Base-by-base conservation (phyloP, 169 alveolate species). In the Cryptosporidium ubiquitum region DNA sequence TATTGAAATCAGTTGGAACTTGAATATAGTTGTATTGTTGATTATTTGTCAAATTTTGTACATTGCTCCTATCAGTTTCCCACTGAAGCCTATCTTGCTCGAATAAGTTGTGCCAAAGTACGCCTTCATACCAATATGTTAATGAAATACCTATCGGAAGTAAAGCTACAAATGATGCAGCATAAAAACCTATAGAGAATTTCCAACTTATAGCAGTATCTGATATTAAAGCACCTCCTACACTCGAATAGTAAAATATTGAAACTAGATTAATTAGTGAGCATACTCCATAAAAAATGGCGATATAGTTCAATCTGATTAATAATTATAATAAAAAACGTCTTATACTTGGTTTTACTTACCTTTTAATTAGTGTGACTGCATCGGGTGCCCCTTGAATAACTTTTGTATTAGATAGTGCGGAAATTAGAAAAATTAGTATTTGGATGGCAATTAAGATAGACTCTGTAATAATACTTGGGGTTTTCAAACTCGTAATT, bases 31-130 rank as follows among this genome's bases (percentile, higher is more conserved):
- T 58, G 26, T 61, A 26, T 49, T 79, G 89, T 12, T 44, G 6
- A 20, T 0, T 31, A 40, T 71, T 71, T 1, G 33, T 71, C 49
- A 37, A 20, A 42, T 58, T 64, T 61, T 14, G 70, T n/a, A 26
- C 52, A 16, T 60, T 26, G 16, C n/a, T 49, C 16, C 29, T 4
- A 16, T 52, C 89, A 16, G 35, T 10, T 40, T 58, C 64, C 89
- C 89, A 79, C 20, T 49, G 89, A 18, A 79, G 75, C 51, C 75
- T 58, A 61, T 79, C 89, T 35, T 79, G 89, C 29, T 79, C 73
- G 40, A 79, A 79, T 9, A 20, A 10, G 52, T 79, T 64, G 47
- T 64, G 73, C 89, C 89, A 79, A 58, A 79, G 23, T n/a, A 61
- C 66, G 0, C 75, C 75, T 61, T 79, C 89, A 60, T 79, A 60